Percentiles rank a stretch among this genome's conserved stretches.
phyloP scores from a whole-genome alignment of 176 grass and related monocot species.

The Oryza officinalis region DNA sequence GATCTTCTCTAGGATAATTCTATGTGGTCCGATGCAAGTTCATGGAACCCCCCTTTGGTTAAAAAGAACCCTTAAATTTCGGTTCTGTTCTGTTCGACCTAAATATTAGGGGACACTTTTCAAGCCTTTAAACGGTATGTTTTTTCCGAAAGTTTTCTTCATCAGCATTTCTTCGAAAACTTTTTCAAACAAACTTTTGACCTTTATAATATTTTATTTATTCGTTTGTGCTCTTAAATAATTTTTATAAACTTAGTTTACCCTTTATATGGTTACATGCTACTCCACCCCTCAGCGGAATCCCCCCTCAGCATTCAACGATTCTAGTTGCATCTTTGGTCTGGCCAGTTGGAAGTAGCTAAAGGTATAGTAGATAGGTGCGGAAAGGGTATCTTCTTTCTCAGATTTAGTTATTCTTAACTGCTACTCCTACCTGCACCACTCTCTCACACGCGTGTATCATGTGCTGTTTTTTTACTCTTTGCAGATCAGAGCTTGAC shows the following conservation, averaged over 20 bases:
- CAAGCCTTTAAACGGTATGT: too few species aligned
- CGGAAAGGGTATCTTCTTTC: background rate
- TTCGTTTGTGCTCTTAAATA: too few species aligned
- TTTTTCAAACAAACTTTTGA: too few species aligned
- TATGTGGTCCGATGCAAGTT: background rate
- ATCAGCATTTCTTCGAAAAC: too few species aligned
- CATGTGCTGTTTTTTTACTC: slow-evolving; percentile 3
- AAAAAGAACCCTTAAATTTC: background rate
- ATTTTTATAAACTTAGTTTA: too few species aligned
- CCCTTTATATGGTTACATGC: too few species aligned
- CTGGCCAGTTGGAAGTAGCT: background rate
- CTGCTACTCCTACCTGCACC: background rate
- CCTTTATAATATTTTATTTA: too few species aligned
- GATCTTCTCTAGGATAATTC: background rate
- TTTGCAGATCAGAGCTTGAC: background rate
- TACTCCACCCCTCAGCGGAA: background rate
- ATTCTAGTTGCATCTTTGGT: background rate
- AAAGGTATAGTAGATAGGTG: too few species aligned
- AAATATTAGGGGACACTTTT: too few species aligned
- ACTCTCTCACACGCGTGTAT: background rate
- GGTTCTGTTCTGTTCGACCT: too few species aligned
- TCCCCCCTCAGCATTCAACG: background rate
- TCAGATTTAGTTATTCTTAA: background rate
- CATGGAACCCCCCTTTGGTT: too few species aligned
- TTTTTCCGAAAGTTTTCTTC: too few species aligned